Evolutionary conservation across 495 filamentous ascomycete genomes (phyloP), one percentile per base, ranked within the genome.

Genomic region (Opeltia flavorubescens): DNA sequence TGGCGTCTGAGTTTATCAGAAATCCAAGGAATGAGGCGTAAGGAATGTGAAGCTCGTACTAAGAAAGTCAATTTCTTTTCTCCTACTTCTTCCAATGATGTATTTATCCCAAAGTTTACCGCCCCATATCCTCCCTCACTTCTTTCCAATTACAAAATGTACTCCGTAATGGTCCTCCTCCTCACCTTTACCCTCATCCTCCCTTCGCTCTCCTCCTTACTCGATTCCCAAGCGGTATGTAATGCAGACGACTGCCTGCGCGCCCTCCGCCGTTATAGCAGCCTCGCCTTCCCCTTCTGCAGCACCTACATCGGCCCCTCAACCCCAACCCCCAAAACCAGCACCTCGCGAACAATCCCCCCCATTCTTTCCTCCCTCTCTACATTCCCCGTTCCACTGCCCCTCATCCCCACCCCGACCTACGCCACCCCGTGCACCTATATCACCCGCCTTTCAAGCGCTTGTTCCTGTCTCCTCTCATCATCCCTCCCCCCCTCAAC

Each of bases 401-500:
- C 46, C 61, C 59, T 12, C 53, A 40, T 54, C 44, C 57, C 48
- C 50, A 38, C 44, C 35, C 51, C 50, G 56, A 65, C 60, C 49
- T 62, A 57, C 30, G 59, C 58, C n/a, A 57, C 57, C 15, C 18
- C 26, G 28, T 15, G 34, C 30, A 35, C 8, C 39, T 64, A 52
- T 42, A 55, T 46, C 50, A 64, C 47, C 31, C 62, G 66, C 18
- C 49, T 62, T 45, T 62, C 59, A n/a, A 53, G 55, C n/a, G 62
- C 63, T 42, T 74, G 69, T 21, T 51, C 35, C 51, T 63, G 33
- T 4, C 68, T 68, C 47, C 70, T 67, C 5, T 38, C 57, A 1
- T 66, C 67, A 50, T 70, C 70, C 2, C 57, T 50, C 11, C 59
- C 50, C 51, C 71, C 66, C 40, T 55, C 55, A 9, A 58, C 31